These are phyloP conservation scores for Suaeda aralocaspica DNA, from an alignment of 148 eudicot species.

Conservation along the genomic window DNA sequence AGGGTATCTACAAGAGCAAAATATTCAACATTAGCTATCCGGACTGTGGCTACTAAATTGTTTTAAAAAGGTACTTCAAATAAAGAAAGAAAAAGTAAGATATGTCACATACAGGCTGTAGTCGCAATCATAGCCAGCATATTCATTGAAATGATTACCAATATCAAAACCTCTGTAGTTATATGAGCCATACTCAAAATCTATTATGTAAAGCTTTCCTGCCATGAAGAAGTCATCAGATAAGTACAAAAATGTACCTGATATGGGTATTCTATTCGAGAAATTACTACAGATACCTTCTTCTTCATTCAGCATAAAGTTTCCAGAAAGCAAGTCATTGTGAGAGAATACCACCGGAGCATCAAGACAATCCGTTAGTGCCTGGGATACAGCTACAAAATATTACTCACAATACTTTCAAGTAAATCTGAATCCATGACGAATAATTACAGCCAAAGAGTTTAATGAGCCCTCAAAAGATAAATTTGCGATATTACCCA, in stretches of 20 bases:
- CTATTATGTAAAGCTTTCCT: slow-evolving; percentile 90
- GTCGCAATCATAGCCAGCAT: slow-evolving; percentile 97
- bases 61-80: neutral
- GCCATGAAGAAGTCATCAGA: slow-evolving; percentile 23
- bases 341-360: slow-evolving; percentile 90
- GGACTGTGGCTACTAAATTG: neutral
- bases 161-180: slow-evolving; percentile 96
- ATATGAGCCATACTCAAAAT: slow-evolving; percentile 96
- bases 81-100: neutral
- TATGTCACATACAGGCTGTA: slow-evolving; percentile 64
- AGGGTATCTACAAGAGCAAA: slow-evolving; percentile 64
- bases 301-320: slow-evolving; percentile 82
- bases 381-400: slow-evolving; percentile 48
- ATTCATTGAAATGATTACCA: slow-evolving; percentile 97
- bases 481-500: neutral
- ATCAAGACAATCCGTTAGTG: slow-evolving; percentile 54
- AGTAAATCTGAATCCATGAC: neutral
- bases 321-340: slow-evolving; percentile 93
- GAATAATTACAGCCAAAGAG: neutral
- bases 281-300: slow-evolving; percentile 43
- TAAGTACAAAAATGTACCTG: slow-evolving; percentile 3
- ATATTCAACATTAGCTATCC: slow-evolving; percentile 14
- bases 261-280: neutral
- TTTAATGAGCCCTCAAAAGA: neutral
- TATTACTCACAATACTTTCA: slow-evolving; percentile 3